Evolutionary conservation across 2,329 filamentous ascomycete species (phyloP).

Genomic region (Penicillium sp.): DNA sequence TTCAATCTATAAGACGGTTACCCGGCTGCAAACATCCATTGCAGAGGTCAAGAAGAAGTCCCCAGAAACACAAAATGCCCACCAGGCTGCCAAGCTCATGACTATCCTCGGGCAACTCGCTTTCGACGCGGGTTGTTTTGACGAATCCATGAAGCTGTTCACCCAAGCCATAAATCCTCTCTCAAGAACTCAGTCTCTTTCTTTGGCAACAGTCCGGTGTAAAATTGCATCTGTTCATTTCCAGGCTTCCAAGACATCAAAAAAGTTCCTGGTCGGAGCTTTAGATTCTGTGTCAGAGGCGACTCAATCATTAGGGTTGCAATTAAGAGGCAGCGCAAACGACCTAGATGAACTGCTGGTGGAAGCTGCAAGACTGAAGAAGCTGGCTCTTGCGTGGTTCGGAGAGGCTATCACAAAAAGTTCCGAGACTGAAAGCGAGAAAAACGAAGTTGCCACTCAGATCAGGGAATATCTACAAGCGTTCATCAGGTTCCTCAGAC

Average conservation of each 20-base stretch:
- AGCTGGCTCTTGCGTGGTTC: slow-evolving; percentile 37
- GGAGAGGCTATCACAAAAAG: slow-evolving; percentile 28
- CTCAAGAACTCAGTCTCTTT: slow-evolving; percentile 30
- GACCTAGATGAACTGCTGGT: slow-evolving; percentile 46
- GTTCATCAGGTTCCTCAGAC: slow-evolving; percentile 40
- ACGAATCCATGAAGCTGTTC: slow-evolving; percentile 39
- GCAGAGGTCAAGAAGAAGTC: slow-evolving; percentile 27
- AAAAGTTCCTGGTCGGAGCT: slow-evolving; percentile 17
- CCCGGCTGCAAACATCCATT: slow-evolving; percentile 33
- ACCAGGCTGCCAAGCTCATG: slow-evolving; percentile 32
- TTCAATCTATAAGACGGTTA: slow-evolving; percentile 33
- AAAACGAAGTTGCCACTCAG: slow-evolving; percentile 20
- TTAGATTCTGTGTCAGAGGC: slow-evolving; percentile 32
- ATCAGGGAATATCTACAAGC: slow-evolving; percentile 37
- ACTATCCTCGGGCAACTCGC: slow-evolving; percentile 39
- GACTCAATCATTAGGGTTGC: slow-evolving; percentile 32
- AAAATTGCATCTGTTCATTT: slow-evolving; percentile 39
- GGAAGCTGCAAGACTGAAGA: slow-evolving; percentile 43
- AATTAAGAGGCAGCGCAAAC: slow-evolving; percentile 37
- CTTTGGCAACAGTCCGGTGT: slow-evolving; percentile 36
- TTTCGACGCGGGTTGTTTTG: slow-evolving; percentile 38
- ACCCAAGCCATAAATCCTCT: slow-evolving; percentile 30
- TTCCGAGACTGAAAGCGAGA: slow-evolving; percentile 10
- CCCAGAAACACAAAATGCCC: slow-evolving; percentile 19
- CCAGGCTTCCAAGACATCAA: slow-evolving; percentile 26